Evolutionary conservation across 345 rosid genomes (phyloP).

Genomic region (Cardiospermum halicacabum): DNA sequence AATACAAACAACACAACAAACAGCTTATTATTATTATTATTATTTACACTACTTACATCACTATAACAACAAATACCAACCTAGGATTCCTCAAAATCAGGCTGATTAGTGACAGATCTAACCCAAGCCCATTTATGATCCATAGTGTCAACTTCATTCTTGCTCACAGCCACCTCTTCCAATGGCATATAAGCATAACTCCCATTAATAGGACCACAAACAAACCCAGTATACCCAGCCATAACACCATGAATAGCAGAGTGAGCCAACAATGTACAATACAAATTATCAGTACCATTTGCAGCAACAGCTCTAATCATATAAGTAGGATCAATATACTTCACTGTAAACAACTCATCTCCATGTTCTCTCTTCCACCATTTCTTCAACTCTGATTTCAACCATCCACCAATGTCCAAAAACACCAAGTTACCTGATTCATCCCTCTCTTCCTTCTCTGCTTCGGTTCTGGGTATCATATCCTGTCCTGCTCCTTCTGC

Average conservation of each 20-base stretch:
- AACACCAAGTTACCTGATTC: constrained; percentile 78
- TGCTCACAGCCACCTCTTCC: constrained; percentile 63
- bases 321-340: constrained; percentile 88
- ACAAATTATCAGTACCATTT: constrained; percentile 69
- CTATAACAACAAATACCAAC: background rate
- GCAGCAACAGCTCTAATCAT: constrained; percentile 94
- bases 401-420: constrained; percentile 79
- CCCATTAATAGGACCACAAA: constrained; percentile 80
- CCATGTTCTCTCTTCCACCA: constrained; percentile 80
- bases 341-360: constrained; percentile 60
- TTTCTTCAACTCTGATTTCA: constrained; percentile 61
- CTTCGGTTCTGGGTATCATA: constrained; percentile 57
- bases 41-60: too few species aligned
- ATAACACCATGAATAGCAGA: constrained; percentile 86
- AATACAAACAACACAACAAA: too few species aligned
- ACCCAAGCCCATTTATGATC: constrained; percentile 98
- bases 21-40: too few species aligned
- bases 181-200: constrained; percentile 78
- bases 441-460: constrained; percentile 69
- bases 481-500: constrained; percentile 96
- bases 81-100: constrained; percentile 48
- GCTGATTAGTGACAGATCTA: constrained; percentile 77
- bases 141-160: constrained; percentile 53
- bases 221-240: constrained; percentile 90
- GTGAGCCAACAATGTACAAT: constrained; percentile 85